A percentile compares a stretch with the other conserved stretches of the same genome.
phyloP scores from a whole-genome alignment of 768 basidiomycete species.

The Cystofilobasidium macerans region DNA sequence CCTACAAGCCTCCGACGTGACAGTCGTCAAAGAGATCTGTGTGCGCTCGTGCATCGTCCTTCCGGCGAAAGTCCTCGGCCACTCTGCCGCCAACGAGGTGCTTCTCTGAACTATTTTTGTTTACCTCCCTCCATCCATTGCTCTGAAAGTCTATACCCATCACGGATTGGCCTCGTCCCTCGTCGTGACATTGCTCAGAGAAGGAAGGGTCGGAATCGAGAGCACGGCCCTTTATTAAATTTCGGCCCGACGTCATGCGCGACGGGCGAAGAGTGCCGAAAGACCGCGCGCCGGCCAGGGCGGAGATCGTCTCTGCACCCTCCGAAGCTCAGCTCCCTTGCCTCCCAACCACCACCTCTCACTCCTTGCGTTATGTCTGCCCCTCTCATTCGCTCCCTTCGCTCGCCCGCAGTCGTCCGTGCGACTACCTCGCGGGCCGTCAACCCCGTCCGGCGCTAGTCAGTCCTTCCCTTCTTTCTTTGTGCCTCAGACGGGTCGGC shows the following conservation, averaged over 20 bases:
- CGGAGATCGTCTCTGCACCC: not conserved
- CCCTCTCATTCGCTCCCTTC: not conserved
- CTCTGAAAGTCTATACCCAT: no score
- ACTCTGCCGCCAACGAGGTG: slow-evolving; percentile 40
- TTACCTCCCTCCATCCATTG: not conserved
- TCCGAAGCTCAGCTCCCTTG: not conserved
- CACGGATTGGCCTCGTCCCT: no score
- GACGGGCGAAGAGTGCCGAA: no score
- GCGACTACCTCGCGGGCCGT: not conserved
- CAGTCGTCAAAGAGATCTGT: slow-evolving; percentile 40
- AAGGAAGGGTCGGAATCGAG: no score
- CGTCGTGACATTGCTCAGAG: no score
- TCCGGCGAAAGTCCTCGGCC: slow-evolving; percentile 40
- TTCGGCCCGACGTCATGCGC: no score
- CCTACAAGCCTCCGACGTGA: slow-evolving; percentile 40
- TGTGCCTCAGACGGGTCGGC: no score
- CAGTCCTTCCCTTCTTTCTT: not conserved
- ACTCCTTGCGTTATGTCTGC: not conserved
- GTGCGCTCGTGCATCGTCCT: slow-evolving; percentile 42
- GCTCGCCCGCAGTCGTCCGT: not conserved
- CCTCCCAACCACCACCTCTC: not conserved
- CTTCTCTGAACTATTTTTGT: slow-evolving; percentile 34
- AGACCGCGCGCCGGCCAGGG: no score
- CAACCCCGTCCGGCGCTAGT: slow-evolving; percentile 1
- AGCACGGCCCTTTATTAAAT: no score